Conservation (phyloP, 352 stramenopile genomes). For the Plasmopara viticola region DNA sequence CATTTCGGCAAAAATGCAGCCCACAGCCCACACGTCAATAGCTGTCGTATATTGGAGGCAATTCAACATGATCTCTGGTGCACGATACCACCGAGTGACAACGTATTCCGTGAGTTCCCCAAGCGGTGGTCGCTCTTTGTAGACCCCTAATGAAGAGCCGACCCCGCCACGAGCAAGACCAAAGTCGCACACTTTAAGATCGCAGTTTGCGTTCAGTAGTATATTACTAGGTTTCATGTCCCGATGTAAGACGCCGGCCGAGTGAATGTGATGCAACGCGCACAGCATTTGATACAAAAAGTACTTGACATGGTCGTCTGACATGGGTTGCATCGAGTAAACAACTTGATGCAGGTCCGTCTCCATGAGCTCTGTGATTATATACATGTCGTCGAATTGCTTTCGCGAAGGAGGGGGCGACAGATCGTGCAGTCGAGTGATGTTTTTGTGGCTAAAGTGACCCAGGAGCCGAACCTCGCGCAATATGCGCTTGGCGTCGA, state of each 20-base stretch:
- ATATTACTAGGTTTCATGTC: slow-evolving; percentile 84
- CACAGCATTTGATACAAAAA: slow-evolving; percentile 83
- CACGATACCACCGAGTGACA: slow-evolving; percentile 82
- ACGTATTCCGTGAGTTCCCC: slow-evolving; percentile 58
- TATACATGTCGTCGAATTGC: slow-evolving; percentile 95
- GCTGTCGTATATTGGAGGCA: slow-evolving; percentile 93
- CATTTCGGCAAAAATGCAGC: slow-evolving; percentile 98
- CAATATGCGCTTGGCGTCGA: slow-evolving; percentile 98
- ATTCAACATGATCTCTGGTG: slow-evolving; percentile 92
- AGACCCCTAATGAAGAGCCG: slow-evolving; percentile 11
- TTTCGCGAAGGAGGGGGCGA: slow-evolving; percentile 86
- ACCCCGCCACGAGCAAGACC: slow-evolving; percentile 58
- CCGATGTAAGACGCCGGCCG: slow-evolving; percentile 77
- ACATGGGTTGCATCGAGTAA: slow-evolving; percentile 90
- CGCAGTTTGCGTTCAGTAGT: slow-evolving; percentile 72
- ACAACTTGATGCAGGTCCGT: slow-evolving; percentile 96
- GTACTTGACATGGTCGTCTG: slow-evolving; percentile 83
- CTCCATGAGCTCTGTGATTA: slow-evolving; percentile 95
- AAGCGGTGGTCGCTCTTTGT: slow-evolving; percentile 5
- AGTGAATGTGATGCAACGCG: slow-evolving; percentile 91
- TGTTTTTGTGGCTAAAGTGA: slow-evolving; percentile 89
- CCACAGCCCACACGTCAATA: slow-evolving; percentile 92
- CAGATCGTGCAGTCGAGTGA: slow-evolving; percentile 91
- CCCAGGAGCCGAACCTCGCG: slow-evolving; percentile 86
- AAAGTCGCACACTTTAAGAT: slow-evolving; percentile 80